Evolutionary conservation across 768 basidiomycete species (phyloP), one percentile per base, ranked within the genome.

Genomic region (Lactarius indigo): DNA sequence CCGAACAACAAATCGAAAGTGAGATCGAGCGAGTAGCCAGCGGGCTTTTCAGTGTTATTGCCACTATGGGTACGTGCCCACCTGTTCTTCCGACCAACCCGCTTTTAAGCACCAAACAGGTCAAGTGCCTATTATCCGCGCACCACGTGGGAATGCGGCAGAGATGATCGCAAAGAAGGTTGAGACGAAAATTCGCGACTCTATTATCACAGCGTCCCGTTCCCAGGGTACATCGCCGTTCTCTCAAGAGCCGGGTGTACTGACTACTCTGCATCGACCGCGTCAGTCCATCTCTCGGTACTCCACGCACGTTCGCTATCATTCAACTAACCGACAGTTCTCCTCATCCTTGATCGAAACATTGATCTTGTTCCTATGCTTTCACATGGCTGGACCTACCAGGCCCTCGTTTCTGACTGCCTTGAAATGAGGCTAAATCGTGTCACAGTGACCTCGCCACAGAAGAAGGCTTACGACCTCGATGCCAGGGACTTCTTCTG

Each of bases 401-500:
- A 99, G 78, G 94, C 97, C 0, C 86, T 99, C 33, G 91, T 98
- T 1, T 97, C 96, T 30, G 97, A 99, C 75, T 98, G 97, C 71
- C 86, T 99, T 41, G 91, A 96, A 65, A 96, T 99, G 82, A 96
- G 92, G 76, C 84, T 99, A 20, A 98, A 98, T 76, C 88, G 96
- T 8, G 94, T 99, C 7, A 87, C 92, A 1, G 89, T 99, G 37
- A 82, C 87, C 1, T 84, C 84, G 60, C 83, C 89, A 62, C 83
- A 84, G 69, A 85, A 89, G 78, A 90, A 94, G 79, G 88, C 92
- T 0, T 98, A 98, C 72, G 97, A 99, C 77, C 87, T 99, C 39
- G 97, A 98, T 77, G 89, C 93, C 26, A 98, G 96, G 73, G 97
- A 99, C 77, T 99, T 97, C 78, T 99, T 99, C 81, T 99, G 97